phyloP scores from a whole-genome alignment of 768 basidiomycete species.

The Amanita exitialis region DNA sequence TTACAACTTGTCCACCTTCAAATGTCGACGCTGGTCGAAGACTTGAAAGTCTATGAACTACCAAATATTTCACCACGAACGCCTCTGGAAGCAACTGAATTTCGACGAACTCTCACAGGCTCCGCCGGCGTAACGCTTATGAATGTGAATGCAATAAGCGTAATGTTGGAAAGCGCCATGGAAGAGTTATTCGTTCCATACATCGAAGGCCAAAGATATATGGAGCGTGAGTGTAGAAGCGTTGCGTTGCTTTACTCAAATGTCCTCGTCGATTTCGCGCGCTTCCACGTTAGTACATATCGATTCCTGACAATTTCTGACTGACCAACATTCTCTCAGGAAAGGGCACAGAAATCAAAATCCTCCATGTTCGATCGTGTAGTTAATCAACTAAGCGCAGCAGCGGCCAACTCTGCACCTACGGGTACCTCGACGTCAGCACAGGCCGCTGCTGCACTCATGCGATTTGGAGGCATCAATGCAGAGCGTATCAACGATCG shows the following conservation, averaged over 20 bases:
- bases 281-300: constrained; percentile 62
- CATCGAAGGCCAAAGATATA: constrained; percentile 82
- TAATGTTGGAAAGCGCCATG: constrained; percentile 92
- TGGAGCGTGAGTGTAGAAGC: constrained; percentile 85
- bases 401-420: constrained; percentile 51
- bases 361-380: constrained; percentile 83
- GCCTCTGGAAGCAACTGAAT: constrained; percentile 51
- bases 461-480: constrained; percentile 82
- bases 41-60: constrained; percentile 85
- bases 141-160: constrained; percentile 51
- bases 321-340: constrained; percentile 18
- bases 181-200: constrained; percentile 95
- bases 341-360: constrained; percentile 60
- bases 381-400: constrained; percentile 78
- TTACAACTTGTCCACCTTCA: constrained; percentile 81
- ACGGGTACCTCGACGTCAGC: constrained; percentile 61
- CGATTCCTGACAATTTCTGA: constrained; percentile 1
- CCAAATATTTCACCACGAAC: constrained; percentile 58
- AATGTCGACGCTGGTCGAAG: constrained; percentile 73
- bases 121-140: constrained; percentile 32
- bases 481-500: constrained; percentile 40
- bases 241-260: constrained; percentile 69
- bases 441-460: constrained; percentile 79
- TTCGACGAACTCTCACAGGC: constrained; percentile 43
- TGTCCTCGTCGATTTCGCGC: constrained; percentile 65